Base-by-base conservation (phyloP, 2,329 filamentous ascomycete species). In the Nemania sp. region DNA sequence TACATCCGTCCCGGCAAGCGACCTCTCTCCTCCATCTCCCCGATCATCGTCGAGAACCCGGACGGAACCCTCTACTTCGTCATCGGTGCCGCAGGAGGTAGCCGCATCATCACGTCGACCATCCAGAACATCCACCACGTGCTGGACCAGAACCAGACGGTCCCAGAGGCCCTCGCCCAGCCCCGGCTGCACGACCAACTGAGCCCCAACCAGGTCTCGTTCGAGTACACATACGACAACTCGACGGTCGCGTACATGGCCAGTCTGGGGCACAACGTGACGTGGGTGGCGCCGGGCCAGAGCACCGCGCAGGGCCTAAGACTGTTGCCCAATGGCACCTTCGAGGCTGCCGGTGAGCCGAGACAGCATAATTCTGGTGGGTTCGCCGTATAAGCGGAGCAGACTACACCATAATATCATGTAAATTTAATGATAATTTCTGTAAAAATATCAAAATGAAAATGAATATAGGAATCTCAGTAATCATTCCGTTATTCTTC, bases 131-230 rank as follows among this genome's bases (percentile, higher is more conserved):
- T 94, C 3, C 89, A 93, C 75, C 86, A 94, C 73, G 86, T 94
- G 0, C 81, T 98, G 0, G 93, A 97, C 72, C 86, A 87, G 41
- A 80, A 80, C 3, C 81, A 93, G 81, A 89, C 85, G 0, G 83
- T 89, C 0, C 78, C 82, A 0, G 83, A 92, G 56, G 91, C 93
- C 0, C 80, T 97, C 0, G 87, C 86, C 0, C 79, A 87, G 68
- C 92, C 93, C 0, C 83, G 94, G 0, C 78, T 97, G 26, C 94
- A 98, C 74, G 93, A 97, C 74, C 94, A 97, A 81, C 83, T 97
- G 5, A 82, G 90, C 3, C 94, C 94, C 0, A 88, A 92, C 59
- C 81, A 83, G 64, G 86, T 91, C 0, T 82, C 79, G 0, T 92
- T 97, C 58, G 94, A 98, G 81, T 90, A 88, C 45, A 79, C 82